These are phyloP conservation scores for Otatea glauca DNA, from an alignment of 176 grass and related monocot genomes.

Conservation along the genomic window DNA sequence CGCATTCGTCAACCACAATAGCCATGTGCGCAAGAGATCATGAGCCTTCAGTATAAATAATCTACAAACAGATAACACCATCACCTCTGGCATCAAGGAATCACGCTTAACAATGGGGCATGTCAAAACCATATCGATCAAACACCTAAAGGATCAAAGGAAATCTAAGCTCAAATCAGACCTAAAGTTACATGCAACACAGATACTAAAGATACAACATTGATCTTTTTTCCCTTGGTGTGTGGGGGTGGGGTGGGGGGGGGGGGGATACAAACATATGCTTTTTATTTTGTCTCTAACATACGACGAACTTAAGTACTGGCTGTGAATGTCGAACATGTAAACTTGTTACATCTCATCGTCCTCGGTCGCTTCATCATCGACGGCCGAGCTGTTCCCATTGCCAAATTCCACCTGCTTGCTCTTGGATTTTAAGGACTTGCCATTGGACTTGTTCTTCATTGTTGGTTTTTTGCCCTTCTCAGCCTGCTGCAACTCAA, in stretches of 20 bases:
- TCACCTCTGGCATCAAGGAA: conserved; percentile 4
- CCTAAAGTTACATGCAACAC: conserved; percentile 34
- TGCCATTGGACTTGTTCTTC: conserved; percentile 62
- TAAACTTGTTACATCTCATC: conserved; percentile 41
- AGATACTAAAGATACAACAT: background rate
- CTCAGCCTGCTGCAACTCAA: conserved; percentile 87
- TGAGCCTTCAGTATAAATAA: background rate
- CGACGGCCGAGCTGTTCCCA: conserved; percentile 56
- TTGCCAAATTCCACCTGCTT: conserved; percentile 59
- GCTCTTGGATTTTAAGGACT: conserved; percentile 61
- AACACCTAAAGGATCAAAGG: background rate
- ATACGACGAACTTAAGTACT: conserved; percentile 14
- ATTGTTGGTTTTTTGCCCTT: conserved; percentile 66
- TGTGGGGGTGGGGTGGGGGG: too few relatives aligned
- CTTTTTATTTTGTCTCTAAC: conserved; percentile 1
- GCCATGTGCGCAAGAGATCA: background rate
- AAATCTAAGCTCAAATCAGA: conserved; percentile 15
- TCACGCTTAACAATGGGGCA: conserved; percentile 17
- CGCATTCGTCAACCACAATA: background rate
- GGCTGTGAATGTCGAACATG: background rate
- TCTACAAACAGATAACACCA: background rate
- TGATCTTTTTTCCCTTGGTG: too few relatives aligned
- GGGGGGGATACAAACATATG: background rate
- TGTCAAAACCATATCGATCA: background rate
- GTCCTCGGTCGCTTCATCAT: conserved; percentile 79